These are phyloP conservation scores for Ananas comosus DNA, from an alignment of 176 grass and related monocot species.

Conservation along the genomic window DNA sequence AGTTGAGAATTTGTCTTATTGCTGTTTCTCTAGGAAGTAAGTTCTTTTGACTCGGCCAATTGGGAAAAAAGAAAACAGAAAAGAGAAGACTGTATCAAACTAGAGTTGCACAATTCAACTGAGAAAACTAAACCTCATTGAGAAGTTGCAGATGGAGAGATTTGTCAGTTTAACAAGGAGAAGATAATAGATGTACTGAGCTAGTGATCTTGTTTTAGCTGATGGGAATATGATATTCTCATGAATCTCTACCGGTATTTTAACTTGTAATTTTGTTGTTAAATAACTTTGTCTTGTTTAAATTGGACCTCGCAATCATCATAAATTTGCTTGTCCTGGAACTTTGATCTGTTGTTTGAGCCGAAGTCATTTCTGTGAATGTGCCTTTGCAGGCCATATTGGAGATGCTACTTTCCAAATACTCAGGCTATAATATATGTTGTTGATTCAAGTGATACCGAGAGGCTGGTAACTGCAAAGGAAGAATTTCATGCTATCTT, in stretches of 20 bases:
- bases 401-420: constrained; percentile 99
- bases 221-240: too few species aligned
- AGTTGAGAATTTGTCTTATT: too few species aligned
- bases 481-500: constrained; percentile 98
- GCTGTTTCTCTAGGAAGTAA: too few species aligned
- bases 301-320: neutral
- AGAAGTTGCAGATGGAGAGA: neutral
- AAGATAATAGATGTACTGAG: neutral
- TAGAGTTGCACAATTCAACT: neutral
- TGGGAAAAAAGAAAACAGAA: neutral
- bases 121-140: neutral
- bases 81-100: neutral
- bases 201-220: neutral
- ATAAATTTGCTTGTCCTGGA: constrained; percentile 1
- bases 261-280: neutral
- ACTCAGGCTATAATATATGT: constrained; percentile 98
- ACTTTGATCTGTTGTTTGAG: neutral
- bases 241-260: neutral
- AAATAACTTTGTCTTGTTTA: neutral
- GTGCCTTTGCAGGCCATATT: constrained; percentile 59
- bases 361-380: constrained; percentile 11
- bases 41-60: neutral
- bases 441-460: constrained; percentile 99
- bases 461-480: constrained; percentile 91
- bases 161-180: neutral